phyloP scores from a whole-genome alignment of 148 eudicot species.

The Pouteria glomerata region DNA sequence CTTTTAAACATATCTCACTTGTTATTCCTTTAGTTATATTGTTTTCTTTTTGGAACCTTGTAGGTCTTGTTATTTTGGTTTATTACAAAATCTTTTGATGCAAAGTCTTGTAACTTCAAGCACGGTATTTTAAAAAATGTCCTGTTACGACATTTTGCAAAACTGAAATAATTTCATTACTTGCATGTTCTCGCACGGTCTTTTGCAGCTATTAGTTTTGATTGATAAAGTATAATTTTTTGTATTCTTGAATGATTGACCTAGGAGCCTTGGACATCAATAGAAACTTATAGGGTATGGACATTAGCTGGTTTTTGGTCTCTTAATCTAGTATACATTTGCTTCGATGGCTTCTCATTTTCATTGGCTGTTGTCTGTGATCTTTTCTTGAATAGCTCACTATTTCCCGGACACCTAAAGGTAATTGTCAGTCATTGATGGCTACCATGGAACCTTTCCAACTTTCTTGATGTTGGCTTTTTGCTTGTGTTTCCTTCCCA shows the following conservation, averaged over 20 bases:
- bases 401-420: no score
- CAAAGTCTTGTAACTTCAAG: background rate
- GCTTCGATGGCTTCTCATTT: background rate
- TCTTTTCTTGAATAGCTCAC: background rate
- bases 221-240: background rate
- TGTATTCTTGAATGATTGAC: background rate
- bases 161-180: background rate
- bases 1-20: no score
- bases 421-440: background rate
- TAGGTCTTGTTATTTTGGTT: background rate
- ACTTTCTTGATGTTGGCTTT: background rate
- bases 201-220: background rate
- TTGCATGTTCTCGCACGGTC: no score
- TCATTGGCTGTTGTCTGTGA: background rate
- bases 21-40: no score
- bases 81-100: background rate
- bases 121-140: background rate
- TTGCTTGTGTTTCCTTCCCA: background rate
- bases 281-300: background rate
- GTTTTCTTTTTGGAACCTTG: background rate
- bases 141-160: background rate
- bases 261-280: background rate
- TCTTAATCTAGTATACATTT: background rate
- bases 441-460: background rate
- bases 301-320: background rate